Evolutionary conservation across 164 flowering plant genomes (phyloP).

Genomic region (Nymphaea thermarum): DNA sequence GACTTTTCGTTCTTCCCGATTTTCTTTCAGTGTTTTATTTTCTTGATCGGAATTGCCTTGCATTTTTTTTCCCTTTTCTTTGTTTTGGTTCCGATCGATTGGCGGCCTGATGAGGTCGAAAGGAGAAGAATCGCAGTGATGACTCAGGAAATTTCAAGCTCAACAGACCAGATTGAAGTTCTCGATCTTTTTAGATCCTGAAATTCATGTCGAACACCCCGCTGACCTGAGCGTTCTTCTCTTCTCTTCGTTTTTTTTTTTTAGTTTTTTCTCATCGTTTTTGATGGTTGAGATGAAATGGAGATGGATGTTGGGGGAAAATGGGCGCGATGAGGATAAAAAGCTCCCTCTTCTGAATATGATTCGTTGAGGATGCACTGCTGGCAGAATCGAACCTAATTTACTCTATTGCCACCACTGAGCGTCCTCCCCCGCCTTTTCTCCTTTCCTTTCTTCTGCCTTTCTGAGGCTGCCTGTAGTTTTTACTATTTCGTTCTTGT

Average conservation of each 20-base stretch:
- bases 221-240: background rate
- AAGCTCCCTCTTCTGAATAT: background rate
- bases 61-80: too few relatives aligned
- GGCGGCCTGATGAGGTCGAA: background rate
- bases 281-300: background rate
- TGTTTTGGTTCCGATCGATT: background rate
- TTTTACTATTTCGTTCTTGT: too few relatives aligned
- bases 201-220: background rate
- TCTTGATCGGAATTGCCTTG: too few relatives aligned
- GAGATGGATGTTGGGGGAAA: background rate
- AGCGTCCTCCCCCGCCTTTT: background rate
- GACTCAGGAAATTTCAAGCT: background rate
- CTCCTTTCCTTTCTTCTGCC: background rate
- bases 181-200: background rate
- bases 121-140: background rate
- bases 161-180: background rate
- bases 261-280: background rate
- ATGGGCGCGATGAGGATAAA: background rate
- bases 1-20: too few relatives aligned
- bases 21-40: too few relatives aligned
- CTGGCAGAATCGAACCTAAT: background rate
- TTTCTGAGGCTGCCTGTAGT: background rate
- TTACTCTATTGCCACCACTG: background rate
- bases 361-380: background rate
- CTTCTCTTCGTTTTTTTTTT: background rate